Evolutionary conservation across 768 basidiomycete genomes (phyloP).

Genomic region (Mycena albidolilacea): DNA sequence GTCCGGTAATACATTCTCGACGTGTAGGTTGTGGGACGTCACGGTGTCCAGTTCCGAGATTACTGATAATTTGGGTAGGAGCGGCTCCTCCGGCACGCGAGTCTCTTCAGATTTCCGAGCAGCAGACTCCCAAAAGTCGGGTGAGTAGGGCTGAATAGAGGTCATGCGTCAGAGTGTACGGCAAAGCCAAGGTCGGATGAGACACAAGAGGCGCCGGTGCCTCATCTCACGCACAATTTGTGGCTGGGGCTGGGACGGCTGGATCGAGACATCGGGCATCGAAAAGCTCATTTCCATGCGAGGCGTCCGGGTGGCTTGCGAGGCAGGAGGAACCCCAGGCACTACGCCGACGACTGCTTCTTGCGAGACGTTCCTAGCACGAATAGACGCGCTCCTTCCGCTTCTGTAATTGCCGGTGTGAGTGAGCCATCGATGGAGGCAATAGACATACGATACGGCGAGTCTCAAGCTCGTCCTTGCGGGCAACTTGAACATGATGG

Average conservation of each 20-base stretch:
- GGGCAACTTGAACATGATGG: slow-evolving; percentile 19
- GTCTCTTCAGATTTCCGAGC: slow-evolving; percentile 35
- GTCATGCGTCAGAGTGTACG: slow-evolving; percentile 56
- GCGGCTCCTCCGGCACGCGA: slow-evolving; percentile 39
- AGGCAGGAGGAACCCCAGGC: slow-evolving; percentile 60
- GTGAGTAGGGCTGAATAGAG: slow-evolving; percentile 58
- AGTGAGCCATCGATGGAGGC: slow-evolving; percentile 29
- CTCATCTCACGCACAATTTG: slow-evolving; percentile 68
- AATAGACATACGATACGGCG: slow-evolving; percentile 19
- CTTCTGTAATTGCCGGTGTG: slow-evolving; percentile 39
- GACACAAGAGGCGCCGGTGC: slow-evolving; percentile 18
- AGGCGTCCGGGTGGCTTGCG: slow-evolving; percentile 45
- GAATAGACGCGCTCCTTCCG: slow-evolving; percentile 16
- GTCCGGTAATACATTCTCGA: slow-evolving; percentile 39
- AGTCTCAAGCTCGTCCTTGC: background rate
- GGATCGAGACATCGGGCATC: slow-evolving; percentile 70
- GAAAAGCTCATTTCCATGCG: slow-evolving; percentile 61
- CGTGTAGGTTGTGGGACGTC: slow-evolving; percentile 53
- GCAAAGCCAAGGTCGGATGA: slow-evolving; percentile 64
- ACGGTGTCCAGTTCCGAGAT: slow-evolving; percentile 57
- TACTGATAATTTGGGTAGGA: slow-evolving; percentile 60
- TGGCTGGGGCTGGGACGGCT: slow-evolving; percentile 58
- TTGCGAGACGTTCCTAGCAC: slow-evolving; percentile 45
- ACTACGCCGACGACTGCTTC: slow-evolving; percentile 48
- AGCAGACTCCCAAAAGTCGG: slow-evolving; percentile 63